A percentile compares a stretch with the other conserved stretches of the same genome.
These are phyloP conservation scores for Bolboschoenus planiculmis DNA, from an alignment of 176 grass and related monocot genomes.

Conservation along the genomic window DNA sequence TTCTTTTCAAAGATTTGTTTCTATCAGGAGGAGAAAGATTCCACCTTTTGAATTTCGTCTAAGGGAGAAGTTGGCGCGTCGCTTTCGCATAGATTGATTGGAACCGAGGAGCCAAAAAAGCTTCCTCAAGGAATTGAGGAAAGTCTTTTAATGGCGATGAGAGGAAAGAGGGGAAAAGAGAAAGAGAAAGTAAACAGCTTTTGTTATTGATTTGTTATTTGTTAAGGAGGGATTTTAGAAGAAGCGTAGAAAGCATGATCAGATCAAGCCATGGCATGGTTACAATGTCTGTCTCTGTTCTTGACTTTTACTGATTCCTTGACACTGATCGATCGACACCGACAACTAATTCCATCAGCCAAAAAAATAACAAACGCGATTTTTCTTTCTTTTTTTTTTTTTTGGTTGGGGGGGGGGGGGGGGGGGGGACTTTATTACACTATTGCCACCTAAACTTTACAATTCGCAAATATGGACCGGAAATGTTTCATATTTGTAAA, in stretches of 20 bases:
- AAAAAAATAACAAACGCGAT: neutral
- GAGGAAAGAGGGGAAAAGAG: neutral
- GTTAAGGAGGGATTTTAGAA: neutral
- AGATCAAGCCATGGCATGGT: too few relatives aligned
- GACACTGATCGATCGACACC: conserved; percentile 21
- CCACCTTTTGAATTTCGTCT: neutral
- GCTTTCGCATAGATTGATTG: neutral
- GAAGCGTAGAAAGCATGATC: neutral
- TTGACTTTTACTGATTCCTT: conserved; percentile 14
- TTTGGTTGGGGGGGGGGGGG: too few relatives aligned
- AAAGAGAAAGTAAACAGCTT: neutral
- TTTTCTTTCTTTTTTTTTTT: neutral
- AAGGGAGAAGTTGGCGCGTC: neutral
- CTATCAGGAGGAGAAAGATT: neutral
- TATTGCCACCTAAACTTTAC: neutral
- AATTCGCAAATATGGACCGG: neutral
- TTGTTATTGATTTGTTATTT: neutral
- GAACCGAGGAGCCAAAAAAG: neutral
- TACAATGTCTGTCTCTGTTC: conserved; percentile 10
- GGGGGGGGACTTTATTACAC: neutral
- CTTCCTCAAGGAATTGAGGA: neutral
- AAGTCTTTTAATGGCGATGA: conserved; percentile 12
- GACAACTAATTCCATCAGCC: conserved; percentile 24
- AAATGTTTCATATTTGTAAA: neutral
- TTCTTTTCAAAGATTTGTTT: neutral